Evolutionary conservation across 2,329 filamentous ascomycete species (phyloP), one percentile per base, ranked within the genome.

Genomic region (Zasmidium angulare): DNA sequence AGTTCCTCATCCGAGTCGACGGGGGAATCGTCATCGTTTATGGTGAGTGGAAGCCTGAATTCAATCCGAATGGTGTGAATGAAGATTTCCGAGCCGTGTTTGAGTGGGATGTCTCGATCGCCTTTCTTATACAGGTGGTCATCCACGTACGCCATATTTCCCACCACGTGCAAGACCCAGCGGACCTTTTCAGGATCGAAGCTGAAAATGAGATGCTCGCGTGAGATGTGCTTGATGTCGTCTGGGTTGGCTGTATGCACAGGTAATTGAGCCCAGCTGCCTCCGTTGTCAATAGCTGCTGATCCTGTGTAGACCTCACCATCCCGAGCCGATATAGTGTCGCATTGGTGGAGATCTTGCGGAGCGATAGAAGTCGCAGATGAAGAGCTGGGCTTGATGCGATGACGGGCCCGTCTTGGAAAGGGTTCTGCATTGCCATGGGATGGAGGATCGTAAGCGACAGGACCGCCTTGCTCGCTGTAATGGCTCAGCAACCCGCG

Each of bases 161-260:
- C 84, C 52, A 85, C 77, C 1, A 87, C 82, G 55, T 82, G 76
- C 50, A 89, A 84, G 69, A 90, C 85, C 68, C 90, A 93, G 6
- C 84, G 77, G 20, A 84, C 80, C 46, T 80, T 80, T 12, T 84
- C 78, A 62, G 83, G 79, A 68, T 89, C 89, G 75, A 87, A 93
- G 50, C 83, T 79, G 66, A 93, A 90, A 68, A 86, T 87, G 51
- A 90, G 78, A 72, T 93, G 90, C 66, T 88, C 79, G 61, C 89
- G 81, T 2, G 89, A 93, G 56, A 93, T 92, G 53, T 83, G 84
- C 69, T 89, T 89, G 53, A 89, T 90, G 63, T 83, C 85, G 60
- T 74, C 79, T 2, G 85, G 83, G 61, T 85, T 83, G 0, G 85
- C 86, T 2, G 89, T 89, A 72, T 92, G 89, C 48, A 93, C 90